Evolutionary conservation across 352 stramenopile species (phyloP), one percentile per base, ranked within the genome.

Genomic region (Blastocystis sp.): DNA sequence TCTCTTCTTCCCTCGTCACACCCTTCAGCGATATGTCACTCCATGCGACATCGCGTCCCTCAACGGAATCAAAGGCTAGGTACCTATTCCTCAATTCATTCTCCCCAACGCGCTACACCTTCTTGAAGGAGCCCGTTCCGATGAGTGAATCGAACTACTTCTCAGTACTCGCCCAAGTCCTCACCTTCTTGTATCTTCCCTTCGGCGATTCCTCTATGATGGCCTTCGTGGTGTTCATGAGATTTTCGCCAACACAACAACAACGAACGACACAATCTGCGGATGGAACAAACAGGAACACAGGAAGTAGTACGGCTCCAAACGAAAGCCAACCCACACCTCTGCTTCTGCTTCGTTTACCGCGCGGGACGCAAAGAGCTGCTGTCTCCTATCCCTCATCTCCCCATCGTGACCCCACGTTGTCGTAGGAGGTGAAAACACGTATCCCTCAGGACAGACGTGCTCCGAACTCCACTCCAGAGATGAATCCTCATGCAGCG

Each of bases 1-100:
- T 84, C 65, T 97, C 94, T 91, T 98, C 96, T 7, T 94, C 94
- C 74, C 93, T 94, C 3, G 95, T 95, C 24, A 98, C 92, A 54
- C 96, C 92, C n/a, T 92, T 93, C 65, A 99, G 94, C 89, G 98
- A 96, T 28, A 99, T 97, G 38, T 97, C 94, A 89, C 98, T 98
- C 97, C 97, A 99, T 19, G 96, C 97, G 76, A 99, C 96, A 89
- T 98, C 95, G 80, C 98, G 98, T 69, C 97, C 97, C 90, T 99
- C 95, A 87, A 97, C 95, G n/a, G 95, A 98, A 90, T 99, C 97
- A 91, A 98, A 99, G 19, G 93, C 94, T 89, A 95, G 94, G 90
- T 95, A 97, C 34, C 77, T 87, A 87, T 24, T n/a, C 42, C 19
- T 81, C 24, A 81, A 21, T n/a, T 64, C 24, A 3, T 45, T 11